These are phyloP conservation scores for Aspergillus viridinutans DNA, from an alignment of 2,329 filamentous ascomycete genomes.

Conservation along the genomic window DNA sequence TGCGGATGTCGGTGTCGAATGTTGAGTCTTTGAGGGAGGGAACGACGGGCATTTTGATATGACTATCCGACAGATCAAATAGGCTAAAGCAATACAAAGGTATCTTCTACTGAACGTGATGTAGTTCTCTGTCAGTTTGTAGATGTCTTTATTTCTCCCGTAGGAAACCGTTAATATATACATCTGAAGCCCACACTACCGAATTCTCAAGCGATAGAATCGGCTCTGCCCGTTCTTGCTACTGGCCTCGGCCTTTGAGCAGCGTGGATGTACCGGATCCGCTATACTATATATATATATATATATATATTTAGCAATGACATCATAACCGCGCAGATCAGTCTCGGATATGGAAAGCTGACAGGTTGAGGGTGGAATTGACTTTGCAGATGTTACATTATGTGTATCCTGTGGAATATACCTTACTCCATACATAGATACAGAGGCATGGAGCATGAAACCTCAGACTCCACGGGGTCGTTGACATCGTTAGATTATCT, in stretches of 20 bases:
- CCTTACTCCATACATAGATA: too few relatives aligned
- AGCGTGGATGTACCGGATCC: background rate
- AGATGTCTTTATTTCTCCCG: too few relatives aligned
- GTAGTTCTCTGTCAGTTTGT: too few relatives aligned
- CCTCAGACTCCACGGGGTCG: too few relatives aligned
- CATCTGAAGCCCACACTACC: too few relatives aligned
- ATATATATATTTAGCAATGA: too few relatives aligned
- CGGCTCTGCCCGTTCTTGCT: background rate
- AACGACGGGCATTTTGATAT: background rate
- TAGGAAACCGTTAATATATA: too few relatives aligned
- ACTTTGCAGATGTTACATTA: background rate
- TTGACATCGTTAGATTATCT: too few relatives aligned
- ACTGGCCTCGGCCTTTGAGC: background rate
- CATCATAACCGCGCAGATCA: background rate
- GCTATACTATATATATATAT: too few relatives aligned
- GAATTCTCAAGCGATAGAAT: too few relatives aligned
- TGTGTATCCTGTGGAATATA: too few relatives aligned
- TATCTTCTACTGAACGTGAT: background rate
- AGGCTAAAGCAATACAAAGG: background rate
- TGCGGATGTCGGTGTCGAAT: conserved; percentile 50
- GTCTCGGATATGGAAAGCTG: background rate
- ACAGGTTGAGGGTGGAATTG: background rate
- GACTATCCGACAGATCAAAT: background rate
- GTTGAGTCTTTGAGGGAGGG: conserved; percentile 9
- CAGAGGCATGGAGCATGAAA: too few relatives aligned